phyloP scores from a whole-genome alignment of 2,329 filamentous ascomycete genomes.

The Cadophora sp. region DNA sequence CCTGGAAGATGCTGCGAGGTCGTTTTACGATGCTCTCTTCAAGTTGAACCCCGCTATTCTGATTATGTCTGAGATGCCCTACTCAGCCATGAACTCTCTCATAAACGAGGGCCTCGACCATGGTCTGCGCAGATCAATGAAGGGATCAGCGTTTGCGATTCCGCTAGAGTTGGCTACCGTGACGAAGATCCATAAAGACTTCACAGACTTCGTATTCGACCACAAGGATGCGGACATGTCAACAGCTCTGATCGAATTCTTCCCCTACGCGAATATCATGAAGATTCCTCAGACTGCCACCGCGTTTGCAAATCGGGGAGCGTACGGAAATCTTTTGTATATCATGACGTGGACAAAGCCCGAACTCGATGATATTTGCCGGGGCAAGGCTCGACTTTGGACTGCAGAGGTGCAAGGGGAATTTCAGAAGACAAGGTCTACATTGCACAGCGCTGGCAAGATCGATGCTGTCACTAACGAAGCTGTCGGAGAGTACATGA shows the following conservation, averaged over 20 bases:
- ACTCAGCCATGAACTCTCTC: conserved; percentile 45
- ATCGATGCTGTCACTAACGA: conserved; percentile 21
- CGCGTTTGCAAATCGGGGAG: conserved; percentile 41
- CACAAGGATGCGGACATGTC: conserved; percentile 34
- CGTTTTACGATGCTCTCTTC: conserved; percentile 43
- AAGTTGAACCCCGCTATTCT: conserved; percentile 41
- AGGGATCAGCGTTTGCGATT: conserved; percentile 46
- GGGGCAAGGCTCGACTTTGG: conserved; percentile 29
- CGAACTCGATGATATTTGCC: conserved; percentile 22
- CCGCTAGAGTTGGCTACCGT: conserved; percentile 44
- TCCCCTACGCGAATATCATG: conserved; percentile 32
- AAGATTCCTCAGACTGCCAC: conserved; percentile 35
- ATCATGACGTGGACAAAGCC: conserved; percentile 41
- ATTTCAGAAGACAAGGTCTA: conserved; percentile 16
- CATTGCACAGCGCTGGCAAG: not conserved
- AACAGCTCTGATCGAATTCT: conserved; percentile 36
- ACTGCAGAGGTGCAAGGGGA: conserved; percentile 18
- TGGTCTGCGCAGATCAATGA: conserved; percentile 49
- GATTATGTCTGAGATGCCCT: conserved; percentile 43
- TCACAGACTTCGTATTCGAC: conserved; percentile 40
- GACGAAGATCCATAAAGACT: conserved; percentile 40
- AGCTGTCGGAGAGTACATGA: conserved; percentile 36
- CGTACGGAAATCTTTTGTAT: conserved; percentile 39
- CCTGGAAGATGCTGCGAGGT: conserved; percentile 39
- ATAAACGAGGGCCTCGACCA: conserved; percentile 43